phyloP scores from a whole-genome alignment of 495 filamentous ascomycete species.

The Aspergillus sclerotiicarbonarius region DNA sequence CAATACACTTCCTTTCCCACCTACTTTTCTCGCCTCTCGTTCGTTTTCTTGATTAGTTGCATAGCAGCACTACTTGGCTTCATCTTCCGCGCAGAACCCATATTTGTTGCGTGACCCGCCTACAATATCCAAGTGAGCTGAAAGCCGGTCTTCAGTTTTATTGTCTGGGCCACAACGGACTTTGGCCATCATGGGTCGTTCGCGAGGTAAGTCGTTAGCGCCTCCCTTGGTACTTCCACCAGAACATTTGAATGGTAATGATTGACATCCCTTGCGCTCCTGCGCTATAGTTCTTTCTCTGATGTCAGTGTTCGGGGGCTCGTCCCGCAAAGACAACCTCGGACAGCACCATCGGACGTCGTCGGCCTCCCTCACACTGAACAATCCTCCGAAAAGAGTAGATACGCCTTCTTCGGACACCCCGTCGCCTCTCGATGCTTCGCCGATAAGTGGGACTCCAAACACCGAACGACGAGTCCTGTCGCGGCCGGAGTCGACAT shows the following conservation, averaged over 20 bases:
- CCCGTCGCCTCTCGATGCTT: constrained; percentile 32
- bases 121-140: neutral
- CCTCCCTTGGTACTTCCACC: constrained; percentile 4
- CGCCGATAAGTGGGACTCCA: constrained; percentile 24
- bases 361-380: constrained; percentile 22
- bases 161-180: constrained; percentile 8
- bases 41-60: neutral
- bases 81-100: neutral
- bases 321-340: constrained; percentile 31
- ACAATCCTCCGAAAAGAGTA: constrained; percentile 29
- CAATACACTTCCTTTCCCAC: constrained; percentile 8
- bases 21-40: constrained; percentile 8
- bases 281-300: constrained; percentile 58
- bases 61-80: neutral
- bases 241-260: neutral
- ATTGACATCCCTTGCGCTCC: constrained; percentile 33
- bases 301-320: constrained; percentile 56
- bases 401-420: constrained; percentile 41
- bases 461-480: constrained; percentile 36
- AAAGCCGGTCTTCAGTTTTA: constrained; percentile 17
- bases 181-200: constrained; percentile 39
- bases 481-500: constrained; percentile 58
- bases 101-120: neutral
- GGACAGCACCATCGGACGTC: constrained; percentile 30
- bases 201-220: constrained; percentile 39